Base-by-base conservation (phyloP, 176 grass and related monocot species). In the Eleusine indica region DNA sequence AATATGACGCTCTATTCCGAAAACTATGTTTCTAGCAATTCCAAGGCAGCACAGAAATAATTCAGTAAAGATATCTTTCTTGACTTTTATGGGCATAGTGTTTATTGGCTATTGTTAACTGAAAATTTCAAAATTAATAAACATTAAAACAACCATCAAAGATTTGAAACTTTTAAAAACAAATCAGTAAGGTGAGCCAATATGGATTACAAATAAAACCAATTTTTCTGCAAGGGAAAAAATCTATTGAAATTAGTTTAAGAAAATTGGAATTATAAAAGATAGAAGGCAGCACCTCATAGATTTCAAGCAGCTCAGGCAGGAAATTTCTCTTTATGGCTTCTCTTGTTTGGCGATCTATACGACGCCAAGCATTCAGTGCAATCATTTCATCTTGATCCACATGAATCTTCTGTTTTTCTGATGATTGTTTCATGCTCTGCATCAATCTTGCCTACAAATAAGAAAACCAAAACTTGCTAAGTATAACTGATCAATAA, bases 261-360 rank as follows among this genome's bases (percentile, higher is more conserved):
- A 1, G 66, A 73, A 49, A 65, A 48, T 13, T 64, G 51, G 6
- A 43, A 79, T 48, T 6, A 46, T 46, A 61, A 39, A 66, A 63
- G 52, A 80, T 14, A 70, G 43, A 83, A 75, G 46, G 3, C 7
- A 21, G 41, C 87, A 93, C 93, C 78, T 98, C 96, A 81, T 94
- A 98, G 57, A 89, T 86, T 71, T 91, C 85, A 61, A 98, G 86
- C 48, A 98, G 72, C 58, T 95, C 89, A 41, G 91, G 91, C 19
- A 87, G 85, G 53, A 95, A 98, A 61, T 90, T 91, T 58, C 78
- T 90, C 82, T 90, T 93, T 65, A 98, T 87, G 70, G 86, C 83
- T 41, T 92, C 89, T 88, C 93, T 95, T 81, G 93, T 98, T 70
- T 85, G 83, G 77, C 84, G 87, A 76, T 95, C 93, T 80, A 98